A percentile compares a stretch with the other conserved stretches of the same genome.
Conservation (phyloP, 2,329 filamentous ascomycete species). For the Fusarium sp. region DNA sequence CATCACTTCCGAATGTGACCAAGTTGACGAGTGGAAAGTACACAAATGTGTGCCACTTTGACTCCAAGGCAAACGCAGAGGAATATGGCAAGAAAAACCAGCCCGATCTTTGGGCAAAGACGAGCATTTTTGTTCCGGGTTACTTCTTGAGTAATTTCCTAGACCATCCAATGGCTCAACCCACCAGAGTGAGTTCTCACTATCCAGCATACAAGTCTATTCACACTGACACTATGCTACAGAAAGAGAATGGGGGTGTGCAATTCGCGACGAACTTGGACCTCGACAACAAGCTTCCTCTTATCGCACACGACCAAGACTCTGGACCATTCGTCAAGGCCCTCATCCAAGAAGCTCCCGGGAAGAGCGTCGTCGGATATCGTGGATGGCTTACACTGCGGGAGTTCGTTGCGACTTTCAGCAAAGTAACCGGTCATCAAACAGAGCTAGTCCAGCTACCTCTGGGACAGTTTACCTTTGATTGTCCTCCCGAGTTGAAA, state of each 20-base stretch:
- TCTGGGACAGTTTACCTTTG: not conserved
- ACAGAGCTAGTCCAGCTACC: not conserved
- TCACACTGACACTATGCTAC: not conserved
- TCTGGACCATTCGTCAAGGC: constrained; percentile 2
- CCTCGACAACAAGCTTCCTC: constrained; percentile 8
- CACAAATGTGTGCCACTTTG: constrained; percentile 5
- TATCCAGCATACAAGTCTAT: not conserved
- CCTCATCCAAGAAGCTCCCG: not conserved
- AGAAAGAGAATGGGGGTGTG: constrained; percentile 9
- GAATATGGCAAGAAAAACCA: constrained; percentile 1
- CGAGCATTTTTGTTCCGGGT: constrained; percentile 7
- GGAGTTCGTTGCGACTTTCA: constrained; percentile 1
- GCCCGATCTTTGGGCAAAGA: constrained; percentile 11
- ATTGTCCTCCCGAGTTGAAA: not conserved
- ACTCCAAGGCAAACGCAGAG: constrained; percentile 15
- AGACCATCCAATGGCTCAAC: constrained; percentile 14
- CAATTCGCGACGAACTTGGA: constrained; percentile 12
- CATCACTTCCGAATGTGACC: constrained; percentile 6
- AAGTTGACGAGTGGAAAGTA: constrained; percentile 10
- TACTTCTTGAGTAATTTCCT: constrained; percentile 16
- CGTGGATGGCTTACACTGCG: constrained; percentile 11
- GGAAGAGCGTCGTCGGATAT: not conserved
- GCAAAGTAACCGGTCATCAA: not conserved
- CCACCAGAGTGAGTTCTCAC: not conserved
- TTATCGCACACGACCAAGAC: constrained; percentile 15